Evolutionary conservation across 129 eudicot species (phyloP).

Genomic region (Ambrosia trifida): DNA sequence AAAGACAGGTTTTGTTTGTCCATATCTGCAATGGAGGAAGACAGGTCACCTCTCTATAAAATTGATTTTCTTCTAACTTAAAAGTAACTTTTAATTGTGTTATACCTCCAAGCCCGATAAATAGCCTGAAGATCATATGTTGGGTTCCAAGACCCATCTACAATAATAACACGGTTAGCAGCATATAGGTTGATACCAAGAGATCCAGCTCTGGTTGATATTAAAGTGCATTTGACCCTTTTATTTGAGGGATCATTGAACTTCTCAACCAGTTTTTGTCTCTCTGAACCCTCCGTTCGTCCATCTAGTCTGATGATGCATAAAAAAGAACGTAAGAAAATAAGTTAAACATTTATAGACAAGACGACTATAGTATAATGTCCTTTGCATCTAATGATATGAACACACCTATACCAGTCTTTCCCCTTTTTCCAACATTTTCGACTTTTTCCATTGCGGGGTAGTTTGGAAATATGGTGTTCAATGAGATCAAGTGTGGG

Average conservation of each 20-base stretch:
- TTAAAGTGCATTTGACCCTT: slow-evolving; percentile 87
- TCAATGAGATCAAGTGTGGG: slow-evolving; percentile 86
- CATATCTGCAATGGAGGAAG: slow-evolving; percentile 59
- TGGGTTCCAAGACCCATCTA: slow-evolving; percentile 99
- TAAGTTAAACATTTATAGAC: neutral
- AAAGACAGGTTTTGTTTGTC: slow-evolving; percentile 93
- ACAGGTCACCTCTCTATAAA: neutral
- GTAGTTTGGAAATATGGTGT: slow-evolving; percentile 64
- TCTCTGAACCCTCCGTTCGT: slow-evolving; percentile 76
- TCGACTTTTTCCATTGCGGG: slow-evolving; percentile 58
- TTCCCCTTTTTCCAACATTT: slow-evolving; percentile 88
- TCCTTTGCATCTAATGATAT: slow-evolving; percentile 7
- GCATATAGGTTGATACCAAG: slow-evolving; percentile 96
- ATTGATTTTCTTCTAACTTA: neutral
- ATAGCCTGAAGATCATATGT: slow-evolving; percentile 98
- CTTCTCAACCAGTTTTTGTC: slow-evolving; percentile 86
- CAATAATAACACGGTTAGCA: slow-evolving; percentile 94
- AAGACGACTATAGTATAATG: slow-evolving; percentile 10
- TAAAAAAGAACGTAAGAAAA: slow-evolving; percentile 14
- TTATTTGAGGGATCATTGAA: slow-evolving; percentile 73
- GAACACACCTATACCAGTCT: slow-evolving; percentile 95
- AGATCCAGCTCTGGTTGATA: slow-evolving; percentile 96
- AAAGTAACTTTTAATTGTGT: neutral
- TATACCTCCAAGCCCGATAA: slow-evolving; percentile 94
- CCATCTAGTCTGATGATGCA: slow-evolving; percentile 78